phyloP scores from a whole-genome alignment of 768 basidiomycete species.

The Tylopilus sp. region DNA sequence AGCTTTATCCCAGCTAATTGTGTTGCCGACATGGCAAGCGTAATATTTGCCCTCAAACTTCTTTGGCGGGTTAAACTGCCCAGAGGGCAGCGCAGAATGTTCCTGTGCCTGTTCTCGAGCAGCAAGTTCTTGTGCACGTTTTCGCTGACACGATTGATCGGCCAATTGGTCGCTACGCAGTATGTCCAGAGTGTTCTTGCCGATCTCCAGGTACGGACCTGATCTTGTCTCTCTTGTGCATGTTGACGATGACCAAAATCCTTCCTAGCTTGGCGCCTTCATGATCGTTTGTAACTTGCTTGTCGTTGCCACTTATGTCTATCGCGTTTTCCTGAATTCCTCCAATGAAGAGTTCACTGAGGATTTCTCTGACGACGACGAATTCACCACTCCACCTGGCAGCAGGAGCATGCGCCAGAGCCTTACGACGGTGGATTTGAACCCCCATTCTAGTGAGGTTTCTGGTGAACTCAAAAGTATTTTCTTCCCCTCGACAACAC shows the following conservation, averaged over 20 bases:
- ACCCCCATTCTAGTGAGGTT: background rate
- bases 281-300: constrained; percentile 14
- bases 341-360: background rate
- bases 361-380: background rate
- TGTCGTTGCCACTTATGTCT: constrained; percentile 11
- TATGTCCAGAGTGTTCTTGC: background rate
- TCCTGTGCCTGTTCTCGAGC: constrained; percentile 11
- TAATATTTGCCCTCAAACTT: constrained; percentile 8
- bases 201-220: background rate
- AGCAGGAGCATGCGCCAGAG: background rate
- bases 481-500: background rate
- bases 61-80: constrained; percentile 17
- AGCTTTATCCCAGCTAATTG: constrained; percentile 2
- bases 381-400: background rate
- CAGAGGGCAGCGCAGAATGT: constrained; percentile 13
- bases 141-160: background rate
- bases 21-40: background rate
- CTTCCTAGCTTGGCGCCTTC: background rate
- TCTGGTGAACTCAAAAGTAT: background rate
- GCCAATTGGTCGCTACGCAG: background rate
- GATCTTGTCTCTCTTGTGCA: background rate
- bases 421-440: background rate
- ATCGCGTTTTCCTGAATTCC: background rate
- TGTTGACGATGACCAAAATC: background rate
- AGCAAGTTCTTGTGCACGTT: constrained; percentile 7